phyloP scores from a whole-genome alignment of 495 filamentous ascomycete genomes.

The Xylaria castorea region DNA sequence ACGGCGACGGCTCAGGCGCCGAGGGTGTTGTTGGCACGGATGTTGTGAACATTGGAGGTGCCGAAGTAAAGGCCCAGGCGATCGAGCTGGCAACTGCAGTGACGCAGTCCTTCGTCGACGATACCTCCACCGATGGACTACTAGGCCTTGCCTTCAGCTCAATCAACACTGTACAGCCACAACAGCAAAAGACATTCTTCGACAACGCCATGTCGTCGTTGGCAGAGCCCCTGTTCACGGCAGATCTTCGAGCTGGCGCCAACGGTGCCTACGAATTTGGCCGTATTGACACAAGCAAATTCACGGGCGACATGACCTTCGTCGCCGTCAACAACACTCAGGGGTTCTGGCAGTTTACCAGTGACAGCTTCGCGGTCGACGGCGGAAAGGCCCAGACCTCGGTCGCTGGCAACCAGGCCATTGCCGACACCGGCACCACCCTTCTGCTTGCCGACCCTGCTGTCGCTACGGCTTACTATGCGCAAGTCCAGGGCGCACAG shows the following conservation, averaged over 20 bases:
- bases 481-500: conserved; percentile 61
- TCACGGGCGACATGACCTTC: conserved; percentile 67
- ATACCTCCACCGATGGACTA: conserved; percentile 71
- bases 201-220: conserved; percentile 72
- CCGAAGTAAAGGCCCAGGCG: conserved; percentile 68
- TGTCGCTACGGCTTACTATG: conserved; percentile 68
- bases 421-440: conserved; percentile 77
- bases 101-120: conserved; percentile 67
- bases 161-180: conserved; percentile 74
- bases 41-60: conserved; percentile 75
- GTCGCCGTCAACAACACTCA: conserved; percentile 64
- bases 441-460: conserved; percentile 71
- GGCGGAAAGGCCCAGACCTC: conserved; percentile 43
- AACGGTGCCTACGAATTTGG: conserved; percentile 82
- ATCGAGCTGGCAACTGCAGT: conserved; percentile 74
- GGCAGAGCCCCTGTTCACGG: conserved; percentile 73
- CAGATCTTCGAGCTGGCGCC: conserved; percentile 65
- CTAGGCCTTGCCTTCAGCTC: conserved; percentile 77
- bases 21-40: conserved; percentile 74
- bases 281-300: conserved; percentile 69
- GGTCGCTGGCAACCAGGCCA: conserved; percentile 57
- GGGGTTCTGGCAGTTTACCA: conserved; percentile 81
- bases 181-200: conserved; percentile 79
- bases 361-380: conserved; percentile 63
- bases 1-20: conserved; percentile 76